A percentile compares a stretch with the other conserved stretches of the same genome.
Conservation (phyloP, 768 basidiomycete genomes). For the Boletus reticulatus region DNA sequence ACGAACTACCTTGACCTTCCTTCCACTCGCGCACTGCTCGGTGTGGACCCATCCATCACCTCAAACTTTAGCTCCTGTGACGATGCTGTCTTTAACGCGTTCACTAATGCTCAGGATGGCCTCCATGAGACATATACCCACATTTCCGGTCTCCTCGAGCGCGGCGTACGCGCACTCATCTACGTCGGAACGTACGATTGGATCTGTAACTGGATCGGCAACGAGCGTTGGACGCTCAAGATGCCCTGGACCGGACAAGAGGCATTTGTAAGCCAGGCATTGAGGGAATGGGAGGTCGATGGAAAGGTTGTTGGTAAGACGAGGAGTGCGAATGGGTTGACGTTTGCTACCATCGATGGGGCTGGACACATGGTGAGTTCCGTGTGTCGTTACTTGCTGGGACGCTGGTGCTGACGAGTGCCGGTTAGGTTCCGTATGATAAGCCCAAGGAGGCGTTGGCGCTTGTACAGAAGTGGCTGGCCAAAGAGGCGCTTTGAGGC, state of each 20-base stretch:
- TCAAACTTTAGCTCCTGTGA: constrained; percentile 42
- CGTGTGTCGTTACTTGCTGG: not conserved
- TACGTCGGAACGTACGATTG: constrained; percentile 77
- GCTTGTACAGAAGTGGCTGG: constrained; percentile 50
- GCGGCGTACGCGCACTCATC: constrained; percentile 70
- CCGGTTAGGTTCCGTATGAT: constrained; percentile 55
- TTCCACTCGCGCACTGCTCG: constrained; percentile 51
- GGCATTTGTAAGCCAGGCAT: constrained; percentile 45
- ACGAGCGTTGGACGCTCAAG: constrained; percentile 71
- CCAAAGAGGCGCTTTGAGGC: constrained; percentile 22
- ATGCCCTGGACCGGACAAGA: constrained; percentile 69
- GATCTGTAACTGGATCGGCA: constrained; percentile 80
- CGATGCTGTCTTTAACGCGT: constrained; percentile 46
- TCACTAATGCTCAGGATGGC: constrained; percentile 45
- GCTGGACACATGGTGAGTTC: constrained; percentile 73
- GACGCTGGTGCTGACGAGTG: not conserved
- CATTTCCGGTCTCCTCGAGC: constrained; percentile 58
- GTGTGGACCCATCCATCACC: constrained; percentile 51
- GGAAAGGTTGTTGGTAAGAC: constrained; percentile 51
- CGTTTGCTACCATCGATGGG: constrained; percentile 61
- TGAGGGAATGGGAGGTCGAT: constrained; percentile 58
- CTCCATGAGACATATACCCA: constrained; percentile 33
- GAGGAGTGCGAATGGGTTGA: constrained; percentile 57
- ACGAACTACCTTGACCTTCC: constrained; percentile 59
- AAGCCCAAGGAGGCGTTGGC: constrained; percentile 54